phyloP scores from a whole-genome alignment of 306 rosid genomes.

The Casuarina glauca region DNA sequence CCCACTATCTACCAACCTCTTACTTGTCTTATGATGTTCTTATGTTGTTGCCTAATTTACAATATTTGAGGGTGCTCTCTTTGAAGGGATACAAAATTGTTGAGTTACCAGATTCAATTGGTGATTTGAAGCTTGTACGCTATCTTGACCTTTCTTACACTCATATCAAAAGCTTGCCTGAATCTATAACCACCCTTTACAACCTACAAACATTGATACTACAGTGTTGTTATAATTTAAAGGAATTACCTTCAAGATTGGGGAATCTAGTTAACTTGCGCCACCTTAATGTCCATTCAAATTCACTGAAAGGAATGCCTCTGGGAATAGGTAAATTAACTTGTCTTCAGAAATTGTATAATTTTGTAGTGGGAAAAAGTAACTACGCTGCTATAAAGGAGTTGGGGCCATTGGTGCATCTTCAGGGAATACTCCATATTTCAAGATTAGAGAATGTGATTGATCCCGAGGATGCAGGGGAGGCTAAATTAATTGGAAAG shows the following conservation, averaged over 20 bases:
- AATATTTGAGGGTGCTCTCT: neutral
- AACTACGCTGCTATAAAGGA: neutral
- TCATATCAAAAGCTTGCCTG: neutral
- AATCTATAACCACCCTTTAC: constrained; percentile 4
- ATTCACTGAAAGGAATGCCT: neutral
- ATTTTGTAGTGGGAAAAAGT: neutral
- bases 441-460: constrained; percentile 10
- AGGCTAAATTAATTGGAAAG: neutral
- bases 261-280: neutral
- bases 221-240: neutral
- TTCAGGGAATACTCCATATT: constrained; percentile 3
- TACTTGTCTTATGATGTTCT: neutral
- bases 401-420: neutral
- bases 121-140: constrained; percentile 8
- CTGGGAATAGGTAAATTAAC: neutral
- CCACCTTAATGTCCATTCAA: neutral
- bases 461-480: neutral
- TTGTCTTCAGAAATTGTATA: neutral
- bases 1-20: constrained; percentile 40
- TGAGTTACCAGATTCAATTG: neutral
- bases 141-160: constrained; percentile 5
- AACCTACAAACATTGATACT: constrained; percentile 8
- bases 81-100: neutral
- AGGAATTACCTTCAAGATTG: neutral
- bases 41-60: neutral